These are phyloP conservation scores for Monosporascus sp. DNA, from an alignment of 2,329 filamentous ascomycete species.

Conservation along the genomic window DNA sequence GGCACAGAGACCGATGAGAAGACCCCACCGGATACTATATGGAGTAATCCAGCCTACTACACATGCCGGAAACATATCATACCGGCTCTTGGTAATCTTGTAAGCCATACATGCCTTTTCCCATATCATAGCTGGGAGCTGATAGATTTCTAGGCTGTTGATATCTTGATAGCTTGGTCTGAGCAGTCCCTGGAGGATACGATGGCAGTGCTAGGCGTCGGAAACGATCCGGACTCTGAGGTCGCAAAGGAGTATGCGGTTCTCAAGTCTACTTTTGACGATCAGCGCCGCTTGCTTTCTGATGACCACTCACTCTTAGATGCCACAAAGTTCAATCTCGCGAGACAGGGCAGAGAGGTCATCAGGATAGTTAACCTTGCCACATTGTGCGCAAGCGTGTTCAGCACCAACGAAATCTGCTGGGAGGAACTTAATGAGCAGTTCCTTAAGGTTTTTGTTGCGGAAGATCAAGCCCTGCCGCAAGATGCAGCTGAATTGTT, in stretches of 20 bases:
- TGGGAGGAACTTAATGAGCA: constrained; percentile 26
- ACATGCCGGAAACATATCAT: constrained; percentile 28
- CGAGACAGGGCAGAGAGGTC: constrained; percentile 21
- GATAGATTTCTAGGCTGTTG: constrained; percentile 23
- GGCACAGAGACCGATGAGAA: constrained; percentile 15
- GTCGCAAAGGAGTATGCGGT: constrained; percentile 23
- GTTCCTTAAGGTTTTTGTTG: constrained; percentile 25
- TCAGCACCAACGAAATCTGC: constrained; percentile 26
- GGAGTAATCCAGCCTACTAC: constrained; percentile 26
- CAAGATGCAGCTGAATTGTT: constrained; percentile 26
- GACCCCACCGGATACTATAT: constrained; percentile 20
- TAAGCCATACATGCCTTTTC: constrained; percentile 9
- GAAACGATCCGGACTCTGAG: constrained; percentile 21
- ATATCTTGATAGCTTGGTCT: constrained; percentile 26
- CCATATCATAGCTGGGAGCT: constrained; percentile 5
- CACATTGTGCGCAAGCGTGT: constrained; percentile 26
- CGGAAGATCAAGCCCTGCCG: constrained; percentile 19
- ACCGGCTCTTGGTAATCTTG: constrained; percentile 25
- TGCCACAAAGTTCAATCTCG: constrained; percentile 20
- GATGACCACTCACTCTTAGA: constrained; percentile 19
- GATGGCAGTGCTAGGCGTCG: constrained; percentile 19
- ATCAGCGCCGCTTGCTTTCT: constrained; percentile 20
- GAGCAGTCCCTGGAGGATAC: constrained; percentile 29
- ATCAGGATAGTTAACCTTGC: constrained; percentile 27
- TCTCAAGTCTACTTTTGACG: constrained; percentile 23